phyloP scores from a whole-genome alignment of 495 filamentous ascomycete genomes.

The Beverwykella pulmonaria region DNA sequence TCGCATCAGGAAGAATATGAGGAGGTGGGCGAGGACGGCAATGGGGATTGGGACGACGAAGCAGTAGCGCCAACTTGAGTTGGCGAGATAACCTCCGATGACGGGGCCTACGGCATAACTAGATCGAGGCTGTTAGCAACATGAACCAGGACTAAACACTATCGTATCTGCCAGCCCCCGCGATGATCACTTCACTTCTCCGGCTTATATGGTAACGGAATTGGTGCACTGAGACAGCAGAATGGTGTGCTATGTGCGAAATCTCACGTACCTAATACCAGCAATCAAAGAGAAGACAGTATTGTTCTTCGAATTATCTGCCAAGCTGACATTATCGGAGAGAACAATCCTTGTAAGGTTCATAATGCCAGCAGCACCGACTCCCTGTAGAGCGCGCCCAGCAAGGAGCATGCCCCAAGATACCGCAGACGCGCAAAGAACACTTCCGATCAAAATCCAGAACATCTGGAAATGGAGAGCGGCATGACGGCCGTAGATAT shows the following conservation, averaged over 20 bases:
- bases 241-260: background rate
- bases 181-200: background rate
- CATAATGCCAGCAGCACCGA: slow-evolving; percentile 57
- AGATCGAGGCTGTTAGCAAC: background rate
- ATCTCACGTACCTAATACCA: slow-evolving; percentile 51
- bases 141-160: background rate
- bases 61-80: slow-evolving; percentile 60
- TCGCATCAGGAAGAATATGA: slow-evolving; percentile 50
- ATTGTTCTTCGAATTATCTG: slow-evolving; percentile 62
- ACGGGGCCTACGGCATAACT: slow-evolving; percentile 55
- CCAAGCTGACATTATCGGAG: slow-evolving; percentile 58
- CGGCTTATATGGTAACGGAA: background rate
- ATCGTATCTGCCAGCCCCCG: background rate
- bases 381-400: slow-evolving; percentile 61
- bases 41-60: slow-evolving; percentile 62
- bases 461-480: slow-evolving; percentile 53
- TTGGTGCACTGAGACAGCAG: background rate
- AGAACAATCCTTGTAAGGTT: slow-evolving; percentile 59
- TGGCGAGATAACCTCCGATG: slow-evolving; percentile 52
- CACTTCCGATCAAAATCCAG: slow-evolving; percentile 55
- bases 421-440: slow-evolving; percentile 56
- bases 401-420: slow-evolving; percentile 60
- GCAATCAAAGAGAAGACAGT: slow-evolving; percentile 57
- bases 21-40: slow-evolving; percentile 45
- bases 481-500: slow-evolving; percentile 60